Evolutionary conservation across 179 eudicot genomes (phyloP).

Genomic region (Vitellaria paradoxa): DNA sequence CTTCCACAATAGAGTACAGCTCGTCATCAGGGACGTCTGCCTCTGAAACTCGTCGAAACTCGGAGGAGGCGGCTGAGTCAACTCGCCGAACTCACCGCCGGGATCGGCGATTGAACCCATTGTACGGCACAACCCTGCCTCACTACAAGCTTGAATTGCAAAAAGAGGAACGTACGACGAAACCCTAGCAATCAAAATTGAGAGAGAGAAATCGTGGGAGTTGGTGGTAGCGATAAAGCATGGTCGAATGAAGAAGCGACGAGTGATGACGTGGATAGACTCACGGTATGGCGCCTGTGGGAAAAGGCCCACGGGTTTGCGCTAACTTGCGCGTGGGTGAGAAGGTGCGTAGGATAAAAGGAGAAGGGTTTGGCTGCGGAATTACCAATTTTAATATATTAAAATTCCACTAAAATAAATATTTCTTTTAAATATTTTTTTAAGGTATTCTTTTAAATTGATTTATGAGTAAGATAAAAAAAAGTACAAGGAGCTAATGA

Average conservation of each 20-base stretch:
- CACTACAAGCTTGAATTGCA: neutral
- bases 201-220: slow-evolving; percentile 23
- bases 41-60: slow-evolving; percentile 82
- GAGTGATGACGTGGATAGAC: slow-evolving; percentile 15
- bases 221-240: slow-evolving; percentile 22
- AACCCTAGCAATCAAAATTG: slow-evolving; percentile 25
- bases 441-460: no score
- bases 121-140: neutral
- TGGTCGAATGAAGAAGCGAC: neutral
- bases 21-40: slow-evolving; percentile 91
- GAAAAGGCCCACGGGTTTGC: no score
- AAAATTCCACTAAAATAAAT: no score
- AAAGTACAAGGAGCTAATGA: no score
- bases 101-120: slow-evolving; percentile 87
- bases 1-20: slow-evolving; percentile 96
- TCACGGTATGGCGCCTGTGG: slow-evolving; percentile 10
- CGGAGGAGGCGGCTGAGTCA: slow-evolving; percentile 35
- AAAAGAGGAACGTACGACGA: slow-evolving; percentile 2
- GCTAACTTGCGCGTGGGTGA: neutral
- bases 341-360: slow-evolving; percentile 8
- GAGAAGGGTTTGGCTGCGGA: no score
- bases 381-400: no score
- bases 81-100: slow-evolving; percentile 38
- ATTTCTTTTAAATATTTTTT: no score
- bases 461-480: no score